phyloP scores from a whole-genome alignment of 768 basidiomycete genomes.

The Melanogaster broomeanus region DNA sequence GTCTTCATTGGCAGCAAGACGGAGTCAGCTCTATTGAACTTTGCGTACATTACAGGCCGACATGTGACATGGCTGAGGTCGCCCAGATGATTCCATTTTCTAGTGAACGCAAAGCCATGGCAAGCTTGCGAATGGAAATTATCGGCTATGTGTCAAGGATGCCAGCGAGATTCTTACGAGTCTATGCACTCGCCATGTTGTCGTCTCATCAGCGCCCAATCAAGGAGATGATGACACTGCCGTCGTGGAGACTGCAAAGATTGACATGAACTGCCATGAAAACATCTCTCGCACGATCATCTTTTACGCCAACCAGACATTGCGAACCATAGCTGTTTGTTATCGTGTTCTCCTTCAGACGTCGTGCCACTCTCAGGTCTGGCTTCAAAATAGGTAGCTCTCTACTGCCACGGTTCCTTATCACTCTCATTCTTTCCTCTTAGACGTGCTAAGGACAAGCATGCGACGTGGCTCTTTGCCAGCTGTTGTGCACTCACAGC shows the following conservation, averaged over 20 bases:
- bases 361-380: slow-evolving; percentile 56
- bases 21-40: slow-evolving; percentile 86
- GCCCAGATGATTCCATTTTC: slow-evolving; percentile 93
- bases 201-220: slow-evolving; percentile 44
- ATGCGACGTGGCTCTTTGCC: slow-evolving; percentile 60
- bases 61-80: slow-evolving; percentile 59
- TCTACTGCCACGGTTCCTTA: slow-evolving; percentile 5
- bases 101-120: slow-evolving; percentile 93
- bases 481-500: slow-evolving; percentile 33
- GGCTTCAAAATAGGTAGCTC: slow-evolving; percentile 84
- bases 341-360: slow-evolving; percentile 89
- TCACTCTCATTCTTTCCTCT: slow-evolving; percentile 11
- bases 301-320: slow-evolving; percentile 94
- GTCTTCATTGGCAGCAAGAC: slow-evolving; percentile 93
- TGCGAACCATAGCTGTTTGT: slow-evolving; percentile 94
- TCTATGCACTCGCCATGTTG: slow-evolving; percentile 71
- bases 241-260: slow-evolving; percentile 55
- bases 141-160: slow-evolving; percentile 83
- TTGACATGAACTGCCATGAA: slow-evolving; percentile 72
- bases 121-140: slow-evolving; percentile 52
- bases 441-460: slow-evolving; percentile 85
- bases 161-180: slow-evolving; percentile 92
- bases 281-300: slow-evolving; percentile 94
- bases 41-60: slow-evolving; percentile 71
- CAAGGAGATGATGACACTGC: slow-evolving; percentile 20